Percentiles rank a stretch among this genome's conserved stretches.
Conservation (phyloP, 345 rosid genomes). For the Microcos paniculata region DNA sequence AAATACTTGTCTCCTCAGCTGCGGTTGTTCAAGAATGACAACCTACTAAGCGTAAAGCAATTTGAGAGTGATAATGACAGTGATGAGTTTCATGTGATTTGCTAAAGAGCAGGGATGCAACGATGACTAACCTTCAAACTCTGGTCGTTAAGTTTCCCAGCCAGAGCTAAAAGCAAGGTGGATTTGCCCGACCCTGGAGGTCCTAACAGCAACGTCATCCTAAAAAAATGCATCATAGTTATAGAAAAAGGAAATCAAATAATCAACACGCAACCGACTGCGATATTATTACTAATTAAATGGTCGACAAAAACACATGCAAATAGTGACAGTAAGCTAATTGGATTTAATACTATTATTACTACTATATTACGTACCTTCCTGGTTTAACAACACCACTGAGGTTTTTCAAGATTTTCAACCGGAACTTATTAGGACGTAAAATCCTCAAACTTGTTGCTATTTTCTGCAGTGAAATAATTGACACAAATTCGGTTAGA, state of each 20-base stretch:
- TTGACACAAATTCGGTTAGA: background rate
- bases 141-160: constrained; percentile 64
- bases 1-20: background rate
- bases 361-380: constrained; percentile 43
- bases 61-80: constrained; percentile 5
- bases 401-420: constrained; percentile 58
- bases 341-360: no score
- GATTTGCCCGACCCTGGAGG: constrained; percentile 97
- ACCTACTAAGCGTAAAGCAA: background rate
- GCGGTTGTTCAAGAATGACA: background rate
- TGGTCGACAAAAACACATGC: background rate
- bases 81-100: constrained; percentile 21
- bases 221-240: constrained; percentile 10
- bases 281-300: background rate
- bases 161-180: constrained; percentile 72
- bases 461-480: constrained; percentile 36
- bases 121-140: constrained; percentile 48
- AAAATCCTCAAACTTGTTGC: constrained; percentile 43
- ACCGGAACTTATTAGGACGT: constrained; percentile 40
- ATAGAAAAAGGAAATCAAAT: background rate
- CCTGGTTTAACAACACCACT: constrained; percentile 73
- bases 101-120: constrained; percentile 19
- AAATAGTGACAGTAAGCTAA: no score
- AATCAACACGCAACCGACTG: background rate
- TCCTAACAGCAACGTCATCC: constrained; percentile 95